These are phyloP conservation scores for Casuarina equisetifolia DNA, from an alignment of 306 rosid species.

Conservation along the genomic window DNA sequence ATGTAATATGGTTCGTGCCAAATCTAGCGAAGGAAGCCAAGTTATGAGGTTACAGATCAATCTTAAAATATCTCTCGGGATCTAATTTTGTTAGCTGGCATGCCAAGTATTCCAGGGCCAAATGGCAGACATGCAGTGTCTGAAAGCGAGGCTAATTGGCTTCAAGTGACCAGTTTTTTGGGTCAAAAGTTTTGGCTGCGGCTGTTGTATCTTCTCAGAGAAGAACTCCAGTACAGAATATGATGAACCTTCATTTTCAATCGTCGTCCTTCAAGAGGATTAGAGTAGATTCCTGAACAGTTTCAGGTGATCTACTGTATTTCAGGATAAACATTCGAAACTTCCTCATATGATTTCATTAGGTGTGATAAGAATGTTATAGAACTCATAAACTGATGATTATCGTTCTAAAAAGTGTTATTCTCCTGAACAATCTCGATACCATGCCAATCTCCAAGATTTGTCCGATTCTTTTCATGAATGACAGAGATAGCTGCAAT, in stretches of 20 bases:
- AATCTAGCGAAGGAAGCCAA: conserved; percentile 18
- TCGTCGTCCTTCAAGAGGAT: neutral
- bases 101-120: conserved; percentile 26
- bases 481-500: too few species aligned
- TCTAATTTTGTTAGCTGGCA: conserved; percentile 6
- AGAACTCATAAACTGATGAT: too few species aligned
- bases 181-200: conserved; percentile 4
- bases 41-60: conserved; percentile 10
- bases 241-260: neutral
- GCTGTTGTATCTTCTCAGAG: neutral
- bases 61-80: conserved; percentile 13
- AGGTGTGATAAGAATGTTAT: too few species aligned
- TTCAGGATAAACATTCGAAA: too few species aligned
- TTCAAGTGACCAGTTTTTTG: neutral
- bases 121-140: conserved; percentile 40
- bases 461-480: too few species aligned
- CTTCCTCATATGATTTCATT: too few species aligned
- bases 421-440: too few species aligned
- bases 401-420: too few species aligned
- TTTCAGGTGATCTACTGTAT: neutral
- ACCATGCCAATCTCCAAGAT: too few species aligned
- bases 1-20: conserved; percentile 23
- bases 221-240: neutral
- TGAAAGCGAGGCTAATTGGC: conserved; percentile 11
- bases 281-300: neutral